Conservation (phyloP, 164 flowering plant genomes). For the Dillenia turbinata region DNA sequence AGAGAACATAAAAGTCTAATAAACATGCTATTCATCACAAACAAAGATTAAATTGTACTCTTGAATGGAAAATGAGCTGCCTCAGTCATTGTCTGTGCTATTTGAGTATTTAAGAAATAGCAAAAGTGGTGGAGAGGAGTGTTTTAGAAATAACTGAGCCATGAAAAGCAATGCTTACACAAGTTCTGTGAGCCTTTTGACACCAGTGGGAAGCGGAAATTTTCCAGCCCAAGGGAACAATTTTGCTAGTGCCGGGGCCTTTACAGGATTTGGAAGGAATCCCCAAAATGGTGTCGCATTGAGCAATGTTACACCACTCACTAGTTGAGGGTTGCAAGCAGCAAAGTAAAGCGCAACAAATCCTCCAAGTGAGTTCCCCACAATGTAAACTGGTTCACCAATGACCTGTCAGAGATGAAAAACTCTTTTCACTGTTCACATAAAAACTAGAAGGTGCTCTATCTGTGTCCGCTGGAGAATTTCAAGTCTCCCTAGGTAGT, state of each 20-base stretch:
- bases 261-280: constrained; percentile 78
- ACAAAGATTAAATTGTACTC: background rate
- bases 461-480: too few relatives aligned
- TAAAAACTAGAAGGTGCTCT: too few relatives aligned
- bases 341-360: constrained; percentile 87
- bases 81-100: too few relatives aligned
- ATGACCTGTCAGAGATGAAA: constrained; percentile 55
- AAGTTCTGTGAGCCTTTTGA: constrained; percentile 58
- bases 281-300: constrained; percentile 99
- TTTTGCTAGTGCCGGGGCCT: constrained; percentile 68
- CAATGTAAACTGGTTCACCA: constrained; percentile 91
- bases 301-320: constrained; percentile 86
- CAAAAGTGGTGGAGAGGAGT: too few relatives aligned
- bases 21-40: background rate
- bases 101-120: too few relatives aligned
- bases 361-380: constrained; percentile 96
- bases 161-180: constrained; percentile 44
- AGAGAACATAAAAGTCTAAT: background rate
- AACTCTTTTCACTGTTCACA: too few relatives aligned
- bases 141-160: background rate
- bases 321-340: constrained; percentile 74
- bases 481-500: too few relatives aligned
- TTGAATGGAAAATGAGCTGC: background rate
- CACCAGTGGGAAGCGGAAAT: constrained; percentile 75
- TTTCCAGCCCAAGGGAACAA: constrained; percentile 90